Evolutionary conservation across 352 stramenopile genomes (phyloP).

Genomic region (Sclerospora graminicola): DNA sequence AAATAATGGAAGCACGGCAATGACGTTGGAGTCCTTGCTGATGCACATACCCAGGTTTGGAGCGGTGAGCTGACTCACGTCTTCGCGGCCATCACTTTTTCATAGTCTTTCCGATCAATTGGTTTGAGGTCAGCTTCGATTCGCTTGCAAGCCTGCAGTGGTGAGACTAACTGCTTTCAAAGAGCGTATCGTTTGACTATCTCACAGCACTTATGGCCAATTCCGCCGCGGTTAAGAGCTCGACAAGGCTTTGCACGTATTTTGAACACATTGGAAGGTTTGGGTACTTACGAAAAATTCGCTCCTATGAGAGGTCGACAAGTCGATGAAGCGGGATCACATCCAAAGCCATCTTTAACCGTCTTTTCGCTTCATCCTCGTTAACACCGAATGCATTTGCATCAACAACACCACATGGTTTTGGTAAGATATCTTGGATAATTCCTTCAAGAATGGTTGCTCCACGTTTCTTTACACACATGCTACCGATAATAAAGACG

Average conservation of each 20-base stretch:
- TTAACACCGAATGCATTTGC: slow-evolving; percentile 9
- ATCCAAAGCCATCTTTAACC: slow-evolving; percentile 31
- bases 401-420: slow-evolving; percentile 10
- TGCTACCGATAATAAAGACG: slow-evolving; percentile 94
- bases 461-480: slow-evolving; percentile 83
- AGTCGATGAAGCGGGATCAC: slow-evolving; percentile 63
- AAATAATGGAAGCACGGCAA: slow-evolving; percentile 38
- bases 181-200: slow-evolving; percentile 34
- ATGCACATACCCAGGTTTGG: slow-evolving; percentile 61
- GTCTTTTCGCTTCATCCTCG: slow-evolving; percentile 18
- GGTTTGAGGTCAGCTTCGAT: slow-evolving; percentile 60
- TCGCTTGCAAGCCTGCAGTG: slow-evolving; percentile 42
- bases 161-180: slow-evolving; percentile 27
- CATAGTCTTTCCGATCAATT: slow-evolving; percentile 59
- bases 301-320: slow-evolving; percentile 61
- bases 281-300: slow-evolving; percentile 62
- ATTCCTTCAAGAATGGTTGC: slow-evolving; percentile 64
- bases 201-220: slow-evolving; percentile 51
- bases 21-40: slow-evolving; percentile 42
- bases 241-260: slow-evolving; percentile 78
- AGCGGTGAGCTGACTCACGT: slow-evolving; percentile 65
- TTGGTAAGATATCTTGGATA: slow-evolving; percentile 70
- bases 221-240: slow-evolving; percentile 64
- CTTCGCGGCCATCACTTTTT: slow-evolving; percentile 37
- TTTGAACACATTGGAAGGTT: slow-evolving; percentile 72